A percentile compares a stretch with the other conserved stretches of the same genome.
These are phyloP conservation scores for Ascoidea rubescens DNA, from an alignment of 805 yeast genomes.

Conservation along the genomic window DNA sequence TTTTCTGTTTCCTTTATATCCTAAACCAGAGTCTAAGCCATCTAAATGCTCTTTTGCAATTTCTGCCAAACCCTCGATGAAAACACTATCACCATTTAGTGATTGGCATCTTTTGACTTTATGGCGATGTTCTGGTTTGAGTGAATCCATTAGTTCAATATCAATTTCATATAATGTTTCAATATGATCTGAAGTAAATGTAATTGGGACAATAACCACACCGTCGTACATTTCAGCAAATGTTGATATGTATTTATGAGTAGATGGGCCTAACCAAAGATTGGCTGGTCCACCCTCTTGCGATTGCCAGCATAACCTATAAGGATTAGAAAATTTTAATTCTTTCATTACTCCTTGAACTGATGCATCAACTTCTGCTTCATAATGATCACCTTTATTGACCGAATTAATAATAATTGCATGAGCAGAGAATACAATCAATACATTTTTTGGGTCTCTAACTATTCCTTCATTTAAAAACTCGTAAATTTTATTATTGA, in stretches of 20 bases:
- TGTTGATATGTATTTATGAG: conserved; percentile 55
- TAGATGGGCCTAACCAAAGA: conserved; percentile 96
- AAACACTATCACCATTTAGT: conserved; percentile 68
- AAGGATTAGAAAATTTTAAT: conserved; percentile 69
- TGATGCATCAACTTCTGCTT: conserved; percentile 96
- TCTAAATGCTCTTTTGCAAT: conserved; percentile 64
- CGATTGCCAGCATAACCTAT: conserved; percentile 94
- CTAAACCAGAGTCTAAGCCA: conserved; percentile 19
- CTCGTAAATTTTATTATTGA: conserved; percentile 44
- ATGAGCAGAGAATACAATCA: conserved; percentile 83
- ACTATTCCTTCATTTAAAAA: conserved; percentile 37
- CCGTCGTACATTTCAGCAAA: conserved; percentile 55
- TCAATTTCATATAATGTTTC: conserved; percentile 94
- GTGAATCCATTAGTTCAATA: conserved; percentile 65
- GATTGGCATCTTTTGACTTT: conserved; percentile 77
- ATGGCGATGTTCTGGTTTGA: conserved; percentile 38
- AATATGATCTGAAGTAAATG: conserved; percentile 94
- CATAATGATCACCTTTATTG: conserved; percentile 89
- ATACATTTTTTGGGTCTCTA: conserved; percentile 39
- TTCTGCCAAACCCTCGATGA: conserved; percentile 76
- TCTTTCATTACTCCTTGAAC: conserved; percentile 83
- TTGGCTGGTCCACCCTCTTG: conserved; percentile 81
- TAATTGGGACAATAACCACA: conserved; percentile 80
- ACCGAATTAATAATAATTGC: conserved; percentile 94
- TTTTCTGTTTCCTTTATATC: conserved; percentile 10